Evolutionary conservation across 2,329 filamentous ascomycete species (phyloP).

Genomic region (Dactylellina sp.): DNA sequence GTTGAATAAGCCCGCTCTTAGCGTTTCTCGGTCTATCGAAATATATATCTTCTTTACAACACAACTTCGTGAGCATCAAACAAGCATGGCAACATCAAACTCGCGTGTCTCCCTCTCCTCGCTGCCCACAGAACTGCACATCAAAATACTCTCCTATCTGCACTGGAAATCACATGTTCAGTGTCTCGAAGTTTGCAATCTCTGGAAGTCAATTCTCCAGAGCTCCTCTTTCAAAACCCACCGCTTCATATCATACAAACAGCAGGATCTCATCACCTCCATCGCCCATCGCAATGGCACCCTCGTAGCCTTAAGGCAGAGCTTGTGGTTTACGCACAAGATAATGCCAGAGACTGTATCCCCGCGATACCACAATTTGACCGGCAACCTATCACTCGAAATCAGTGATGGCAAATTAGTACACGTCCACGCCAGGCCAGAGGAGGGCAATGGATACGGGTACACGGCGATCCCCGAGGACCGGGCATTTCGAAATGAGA

Average conservation of each 20-base stretch:
- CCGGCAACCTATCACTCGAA: background rate
- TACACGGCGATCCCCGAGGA: background rate
- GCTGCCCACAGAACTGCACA: conserved; percentile 20
- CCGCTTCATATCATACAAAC: background rate
- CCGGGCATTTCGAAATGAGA: background rate
- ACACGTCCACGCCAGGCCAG: background rate
- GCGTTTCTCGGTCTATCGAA: too few relatives aligned
- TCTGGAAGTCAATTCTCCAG: conserved; percentile 17
- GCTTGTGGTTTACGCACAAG: too few relatives aligned
- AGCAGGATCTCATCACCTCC: background rate
- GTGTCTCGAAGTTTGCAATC: background rate
- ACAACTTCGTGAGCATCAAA: too few relatives aligned
- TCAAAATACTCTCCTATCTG: conserved; percentile 13
- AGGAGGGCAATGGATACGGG: background rate
- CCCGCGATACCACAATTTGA: conserved; percentile 1
- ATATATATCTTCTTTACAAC: too few relatives aligned
- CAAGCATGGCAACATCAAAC: background rate
- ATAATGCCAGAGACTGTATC: background rate
- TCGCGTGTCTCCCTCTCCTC: background rate
- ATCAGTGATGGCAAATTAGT: background rate
- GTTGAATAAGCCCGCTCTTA: too few relatives aligned
- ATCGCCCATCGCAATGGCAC: background rate
- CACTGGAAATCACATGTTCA: conserved; percentile 20
- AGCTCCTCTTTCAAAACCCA: background rate
- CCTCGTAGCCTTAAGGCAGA: too few relatives aligned